Conservation (phyloP, 177 flowering plant genomes). For the Vitis hybrid region DNA sequence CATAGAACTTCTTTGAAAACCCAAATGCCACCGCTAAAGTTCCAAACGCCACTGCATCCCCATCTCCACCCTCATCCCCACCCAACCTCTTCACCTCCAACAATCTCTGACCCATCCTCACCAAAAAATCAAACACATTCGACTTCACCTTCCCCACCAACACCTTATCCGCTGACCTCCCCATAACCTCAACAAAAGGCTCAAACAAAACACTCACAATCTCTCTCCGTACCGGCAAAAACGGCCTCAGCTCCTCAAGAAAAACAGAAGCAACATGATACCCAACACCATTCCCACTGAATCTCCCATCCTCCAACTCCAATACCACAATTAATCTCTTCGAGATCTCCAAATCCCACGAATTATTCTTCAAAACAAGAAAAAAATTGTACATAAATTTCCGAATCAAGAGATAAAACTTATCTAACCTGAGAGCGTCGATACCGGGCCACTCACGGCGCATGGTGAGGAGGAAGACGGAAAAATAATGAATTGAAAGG, state of each 20-base stretch:
- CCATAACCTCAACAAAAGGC: conserved; percentile 46
- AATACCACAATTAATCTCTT: conserved; percentile 35
- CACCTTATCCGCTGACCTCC: conserved; percentile 48
- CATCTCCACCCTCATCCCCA: conserved; percentile 22
- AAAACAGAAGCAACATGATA: conserved; percentile 72
- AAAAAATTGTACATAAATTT: conserved; percentile 50
- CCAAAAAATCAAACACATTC: conserved; percentile 50
- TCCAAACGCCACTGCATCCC: conserved; percentile 44
- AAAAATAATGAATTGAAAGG: conserved; percentile 56
- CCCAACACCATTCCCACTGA: conserved; percentile 70
- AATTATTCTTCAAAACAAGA: conserved; percentile 39
- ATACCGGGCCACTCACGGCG: conserved; percentile 93
- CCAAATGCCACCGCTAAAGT: conserved; percentile 41
- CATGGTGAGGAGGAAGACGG: conserved; percentile 61
- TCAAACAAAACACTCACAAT: conserved; percentile 36
- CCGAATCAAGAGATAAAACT: conserved; percentile 76
- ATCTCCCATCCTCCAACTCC: conserved; percentile 47
- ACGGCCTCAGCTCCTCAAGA: conserved; percentile 61
- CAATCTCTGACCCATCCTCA: conserved; percentile 40
- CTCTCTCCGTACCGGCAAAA: conserved; percentile 50
- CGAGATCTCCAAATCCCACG: conserved; percentile 59
- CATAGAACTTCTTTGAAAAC: conserved; percentile 47
- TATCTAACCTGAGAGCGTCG: conserved; percentile 75
- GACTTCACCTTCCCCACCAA: conserved; percentile 55
- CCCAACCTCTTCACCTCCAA: conserved; percentile 44